Percentiles rank a stretch among this genome's conserved stretches.
Evolutionary conservation across 768 basidiomycete genomes (phyloP).

Genomic region (Leucosporidium creatinivorum): DNA sequence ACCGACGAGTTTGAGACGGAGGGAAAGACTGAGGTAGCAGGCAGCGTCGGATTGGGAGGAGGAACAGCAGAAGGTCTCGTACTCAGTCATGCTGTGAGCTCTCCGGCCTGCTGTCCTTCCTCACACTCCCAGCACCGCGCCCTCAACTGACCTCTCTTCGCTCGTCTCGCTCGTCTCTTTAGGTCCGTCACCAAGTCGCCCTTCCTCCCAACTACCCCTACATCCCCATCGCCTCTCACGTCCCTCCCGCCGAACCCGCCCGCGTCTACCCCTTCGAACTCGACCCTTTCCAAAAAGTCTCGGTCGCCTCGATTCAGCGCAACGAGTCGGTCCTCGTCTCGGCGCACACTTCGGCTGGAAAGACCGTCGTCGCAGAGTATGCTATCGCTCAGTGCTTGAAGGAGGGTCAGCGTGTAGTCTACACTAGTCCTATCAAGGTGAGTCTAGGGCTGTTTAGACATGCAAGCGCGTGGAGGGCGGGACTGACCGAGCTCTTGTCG

Average conservation of each 20-base stretch:
- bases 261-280: slow-evolving; percentile 91
- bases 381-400: slow-evolving; percentile 94
- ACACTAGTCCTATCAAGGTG: slow-evolving; percentile 99
- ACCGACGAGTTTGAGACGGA: slow-evolving; percentile 93
- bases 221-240: slow-evolving; percentile 78
- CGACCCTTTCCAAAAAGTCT: slow-evolving; percentile 94
- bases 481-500: not conserved
- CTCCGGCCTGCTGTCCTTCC: too few relatives aligned
- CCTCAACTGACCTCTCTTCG: not conserved
- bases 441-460: slow-evolving; percentile 35
- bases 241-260: slow-evolving; percentile 82
- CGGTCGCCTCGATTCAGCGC: slow-evolving; percentile 87
- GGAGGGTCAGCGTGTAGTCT: slow-evolving; percentile 92
- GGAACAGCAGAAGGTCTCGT: slow-evolving; percentile 40
- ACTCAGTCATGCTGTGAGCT: slow-evolving; percentile 42
- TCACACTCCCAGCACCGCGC: too few relatives aligned
- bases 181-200: slow-evolving; percentile 95
- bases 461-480: not conserved
- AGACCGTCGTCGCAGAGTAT: slow-evolving; percentile 99
- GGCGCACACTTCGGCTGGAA: slow-evolving; percentile 97
- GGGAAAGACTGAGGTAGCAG: slow-evolving; percentile 82
- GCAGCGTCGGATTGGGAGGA: slow-evolving; percentile 80
- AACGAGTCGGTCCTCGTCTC: slow-evolving; percentile 97
- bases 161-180: not conserved
- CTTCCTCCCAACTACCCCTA: slow-evolving; percentile 89